These are phyloP conservation scores for Yamadazyma triangularis DNA, from an alignment of 1,139 yeast species.

Conservation along the genomic window DNA sequence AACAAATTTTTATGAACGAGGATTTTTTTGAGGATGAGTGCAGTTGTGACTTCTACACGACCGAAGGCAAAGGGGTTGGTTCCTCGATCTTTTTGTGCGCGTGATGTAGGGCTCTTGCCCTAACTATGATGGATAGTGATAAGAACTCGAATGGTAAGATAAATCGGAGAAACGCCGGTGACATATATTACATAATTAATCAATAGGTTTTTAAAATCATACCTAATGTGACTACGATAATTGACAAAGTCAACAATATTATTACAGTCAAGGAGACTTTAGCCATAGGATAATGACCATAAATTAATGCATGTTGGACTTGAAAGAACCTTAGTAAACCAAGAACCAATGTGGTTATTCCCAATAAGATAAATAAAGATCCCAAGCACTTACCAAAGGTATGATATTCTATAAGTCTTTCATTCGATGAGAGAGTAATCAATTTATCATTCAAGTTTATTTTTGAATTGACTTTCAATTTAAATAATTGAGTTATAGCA, in stretches of 20 bases:
- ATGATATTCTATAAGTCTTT: conserved; percentile 1
- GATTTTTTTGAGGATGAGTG: not conserved
- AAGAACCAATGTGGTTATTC: conserved; percentile 28
- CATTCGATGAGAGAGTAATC: conserved; percentile 5
- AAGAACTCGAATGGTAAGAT: not conserved
- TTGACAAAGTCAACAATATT: conserved; percentile 16
- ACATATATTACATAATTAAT: too few relatives aligned
- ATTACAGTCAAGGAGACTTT: conserved; percentile 20
- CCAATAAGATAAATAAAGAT: conserved; percentile 28
- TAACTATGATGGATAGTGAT: conserved; percentile 1
- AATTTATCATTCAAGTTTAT: conserved; percentile 13
- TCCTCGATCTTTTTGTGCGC: too few relatives aligned
- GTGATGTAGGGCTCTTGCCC: not conserved
- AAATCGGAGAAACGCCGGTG: too few relatives aligned
- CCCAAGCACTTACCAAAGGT: conserved; percentile 36
- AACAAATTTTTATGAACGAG: not conserved
- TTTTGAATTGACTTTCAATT: conserved; percentile 22
- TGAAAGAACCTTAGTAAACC: conserved; percentile 33
- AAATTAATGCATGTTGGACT: conserved; percentile 26
- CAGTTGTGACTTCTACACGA: not conserved
- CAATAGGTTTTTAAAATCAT: conserved; percentile 15
- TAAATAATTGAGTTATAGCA: conserved; percentile 39
- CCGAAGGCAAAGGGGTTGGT: too few relatives aligned
- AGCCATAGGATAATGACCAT: conserved; percentile 29
- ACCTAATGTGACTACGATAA: conserved; percentile 20